phyloP scores from a whole-genome alignment of 208 protist species.

The Trypanosoma lewisi region DNA sequence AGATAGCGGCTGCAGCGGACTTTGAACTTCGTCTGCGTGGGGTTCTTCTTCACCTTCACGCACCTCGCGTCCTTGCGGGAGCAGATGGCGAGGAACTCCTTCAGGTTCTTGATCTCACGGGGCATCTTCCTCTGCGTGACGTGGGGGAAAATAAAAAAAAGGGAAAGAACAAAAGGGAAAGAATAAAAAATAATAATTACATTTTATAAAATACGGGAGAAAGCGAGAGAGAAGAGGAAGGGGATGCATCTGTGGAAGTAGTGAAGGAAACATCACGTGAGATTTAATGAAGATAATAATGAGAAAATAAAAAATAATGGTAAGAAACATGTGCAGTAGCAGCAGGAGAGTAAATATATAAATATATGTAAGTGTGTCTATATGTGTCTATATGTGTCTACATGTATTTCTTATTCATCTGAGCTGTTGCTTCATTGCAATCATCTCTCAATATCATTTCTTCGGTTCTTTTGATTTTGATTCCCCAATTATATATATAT shows the following conservation, averaged over 20 bases:
- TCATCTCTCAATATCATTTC: too few relatives aligned
- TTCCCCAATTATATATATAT: conserved; percentile 7
- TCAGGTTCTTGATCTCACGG: conserved; percentile 90
- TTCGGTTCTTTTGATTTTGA: too few relatives aligned
- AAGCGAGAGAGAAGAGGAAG: conserved; percentile 1
- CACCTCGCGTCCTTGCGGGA: conserved; percentile 89
- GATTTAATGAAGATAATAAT: too few relatives aligned
- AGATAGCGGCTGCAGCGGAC: conserved; percentile 92
- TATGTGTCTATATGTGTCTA: conserved; percentile 14
- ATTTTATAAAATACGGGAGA: background rate
- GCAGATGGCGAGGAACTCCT: conserved; percentile 93
- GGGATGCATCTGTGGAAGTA: background rate
- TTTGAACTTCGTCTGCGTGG: conserved; percentile 91
- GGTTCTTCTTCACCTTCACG: conserved; percentile 93
- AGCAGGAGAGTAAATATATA: background rate
- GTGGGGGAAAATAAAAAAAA: background rate
- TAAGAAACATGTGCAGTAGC: too few relatives aligned
- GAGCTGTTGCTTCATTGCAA: background rate
- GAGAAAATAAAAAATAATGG: too few relatives aligned
- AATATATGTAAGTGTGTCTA: conserved; percentile 6
- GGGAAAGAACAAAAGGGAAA: background rate
- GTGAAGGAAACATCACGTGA: too few relatives aligned
- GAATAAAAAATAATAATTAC: background rate
- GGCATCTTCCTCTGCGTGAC: conserved; percentile 48
- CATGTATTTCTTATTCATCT: background rate